These are phyloP conservation scores for Oryza australiensis DNA, from an alignment of 176 grass and related monocot species.

Conservation along the genomic window DNA sequence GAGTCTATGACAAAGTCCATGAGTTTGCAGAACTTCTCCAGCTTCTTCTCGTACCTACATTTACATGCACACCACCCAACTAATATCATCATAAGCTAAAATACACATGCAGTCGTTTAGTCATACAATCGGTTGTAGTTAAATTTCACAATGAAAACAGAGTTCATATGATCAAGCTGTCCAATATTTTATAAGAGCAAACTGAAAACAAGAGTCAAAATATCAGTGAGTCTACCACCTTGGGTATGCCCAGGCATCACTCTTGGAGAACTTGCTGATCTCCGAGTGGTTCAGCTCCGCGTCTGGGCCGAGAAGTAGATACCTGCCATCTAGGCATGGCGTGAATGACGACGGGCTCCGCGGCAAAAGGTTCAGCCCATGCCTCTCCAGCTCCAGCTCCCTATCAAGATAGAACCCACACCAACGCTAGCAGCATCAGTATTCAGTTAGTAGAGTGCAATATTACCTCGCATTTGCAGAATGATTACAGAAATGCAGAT, in stretches of 20 bases:
- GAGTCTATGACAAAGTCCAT: constrained; percentile 96
- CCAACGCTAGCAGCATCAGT: neutral
- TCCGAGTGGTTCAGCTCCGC: constrained; percentile 71
- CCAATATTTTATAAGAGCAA: neutral
- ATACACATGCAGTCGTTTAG: neutral
- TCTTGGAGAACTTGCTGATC: constrained; percentile 92
- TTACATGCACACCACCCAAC: neutral
- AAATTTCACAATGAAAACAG: neutral
- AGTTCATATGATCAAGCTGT: neutral
- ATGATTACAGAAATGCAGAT: constrained; percentile 15
- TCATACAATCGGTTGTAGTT: neutral
- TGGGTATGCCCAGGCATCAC: constrained; percentile 73
- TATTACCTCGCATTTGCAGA: neutral
- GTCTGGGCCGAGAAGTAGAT: constrained; percentile 79
- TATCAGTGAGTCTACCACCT: constrained; percentile 35
- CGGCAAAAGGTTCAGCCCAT: constrained; percentile 80
- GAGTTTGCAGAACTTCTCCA: constrained; percentile 82
- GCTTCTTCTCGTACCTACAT: constrained; percentile 80
- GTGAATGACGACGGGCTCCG: constrained; percentile 84
- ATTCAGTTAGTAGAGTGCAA: neutral
- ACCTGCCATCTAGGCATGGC: constrained; percentile 77
- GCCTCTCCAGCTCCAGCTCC: constrained; percentile 85
- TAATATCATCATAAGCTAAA: constrained; percentile 15
- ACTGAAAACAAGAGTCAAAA: neutral
- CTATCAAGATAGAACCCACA: constrained; percentile 37